These are phyloP conservation scores for Fraxinus americana DNA, from an alignment of 257 asterid species.

Conservation along the genomic window DNA sequence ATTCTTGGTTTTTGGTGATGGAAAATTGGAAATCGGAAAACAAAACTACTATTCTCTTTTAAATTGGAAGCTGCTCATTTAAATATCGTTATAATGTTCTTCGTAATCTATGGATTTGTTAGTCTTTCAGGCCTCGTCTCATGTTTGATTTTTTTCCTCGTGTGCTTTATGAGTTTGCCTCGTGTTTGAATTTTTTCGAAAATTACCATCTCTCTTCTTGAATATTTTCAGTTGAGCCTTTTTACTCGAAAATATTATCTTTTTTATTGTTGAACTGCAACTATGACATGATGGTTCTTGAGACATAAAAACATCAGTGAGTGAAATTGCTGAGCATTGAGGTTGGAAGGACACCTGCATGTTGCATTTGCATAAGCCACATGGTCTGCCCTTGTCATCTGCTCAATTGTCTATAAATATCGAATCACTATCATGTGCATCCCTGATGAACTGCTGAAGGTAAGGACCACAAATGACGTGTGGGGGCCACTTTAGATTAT, in stretches of 20 bases:
- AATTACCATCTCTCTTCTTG: too few relatives aligned
- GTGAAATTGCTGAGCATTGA: not conserved
- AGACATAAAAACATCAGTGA: not conserved
- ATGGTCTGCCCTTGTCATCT: not conserved
- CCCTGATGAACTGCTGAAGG: not conserved
- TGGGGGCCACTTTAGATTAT: not conserved
- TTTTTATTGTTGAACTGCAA: not conserved
- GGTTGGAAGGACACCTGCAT: not conserved
- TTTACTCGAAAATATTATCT: too few relatives aligned
- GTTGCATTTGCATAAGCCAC: not conserved
- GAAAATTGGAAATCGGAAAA: not conserved
- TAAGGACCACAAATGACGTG: not conserved
- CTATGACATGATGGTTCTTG: not conserved
- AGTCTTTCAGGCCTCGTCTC: too few relatives aligned
- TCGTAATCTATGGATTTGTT: not conserved
- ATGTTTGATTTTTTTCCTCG: too few relatives aligned
- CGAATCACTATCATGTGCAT: not conserved
- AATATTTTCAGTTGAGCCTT: too few relatives aligned
- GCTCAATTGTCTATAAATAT: not conserved
- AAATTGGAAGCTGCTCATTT: slow-evolving; percentile 11
- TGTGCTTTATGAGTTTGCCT: not conserved
- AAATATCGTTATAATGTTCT: not conserved
- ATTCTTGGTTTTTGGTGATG: slow-evolving; percentile 8
- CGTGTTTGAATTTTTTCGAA: too few relatives aligned
- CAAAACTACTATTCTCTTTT: slow-evolving; percentile 5